phyloP scores from a whole-genome alignment of 139 green algal species.

The Yamagishiella unicocca region DNA sequence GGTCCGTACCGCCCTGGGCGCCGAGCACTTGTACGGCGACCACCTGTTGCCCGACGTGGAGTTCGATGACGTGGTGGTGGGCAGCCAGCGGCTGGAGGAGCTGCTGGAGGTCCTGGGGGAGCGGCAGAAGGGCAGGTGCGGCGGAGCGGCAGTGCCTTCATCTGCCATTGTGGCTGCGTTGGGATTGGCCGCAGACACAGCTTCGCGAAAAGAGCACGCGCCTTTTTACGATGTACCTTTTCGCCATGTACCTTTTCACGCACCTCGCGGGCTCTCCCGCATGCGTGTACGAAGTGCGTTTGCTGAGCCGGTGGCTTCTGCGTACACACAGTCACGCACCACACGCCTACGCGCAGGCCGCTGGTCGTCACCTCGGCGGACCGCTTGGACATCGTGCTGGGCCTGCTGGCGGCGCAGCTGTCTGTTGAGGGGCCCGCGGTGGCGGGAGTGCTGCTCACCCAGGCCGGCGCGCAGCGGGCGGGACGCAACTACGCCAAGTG shows the following conservation, averaged over 20 bases:
- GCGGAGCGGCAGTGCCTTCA: too few relatives aligned
- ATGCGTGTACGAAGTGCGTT: too few relatives aligned
- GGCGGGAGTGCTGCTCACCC: conserved; percentile 72
- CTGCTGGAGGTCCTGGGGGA: conserved; percentile 63
- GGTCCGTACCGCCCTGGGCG: conserved; percentile 68
- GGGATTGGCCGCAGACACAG: too few relatives aligned
- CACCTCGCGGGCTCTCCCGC: too few relatives aligned
- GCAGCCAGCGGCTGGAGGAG: conserved; percentile 58
- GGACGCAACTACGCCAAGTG: conserved; percentile 53
- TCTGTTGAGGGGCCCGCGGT: conserved; percentile 67
- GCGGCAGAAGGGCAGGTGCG: conserved; percentile 46
- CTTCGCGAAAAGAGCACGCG: too few relatives aligned
- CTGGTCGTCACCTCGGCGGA: conserved; percentile 67
- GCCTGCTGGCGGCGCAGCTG: conserved; percentile 66
- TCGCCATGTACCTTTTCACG: too few relatives aligned
- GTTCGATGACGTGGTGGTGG: conserved; percentile 65
- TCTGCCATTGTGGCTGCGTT: too few relatives aligned
- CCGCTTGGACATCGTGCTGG: conserved; percentile 75
- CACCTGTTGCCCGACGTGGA: conserved; percentile 17
- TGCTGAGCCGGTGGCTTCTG: too few relatives aligned
- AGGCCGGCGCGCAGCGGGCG: conserved; percentile 34
- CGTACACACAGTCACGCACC: neutral
- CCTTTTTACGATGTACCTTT: too few relatives aligned
- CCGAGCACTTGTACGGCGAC: conserved; percentile 29
- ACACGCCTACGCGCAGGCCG: neutral